These are phyloP conservation scores for Cyclotella sp. DNA, from an alignment of 108 stramenopile genomes.

Conservation along the genomic window DNA sequence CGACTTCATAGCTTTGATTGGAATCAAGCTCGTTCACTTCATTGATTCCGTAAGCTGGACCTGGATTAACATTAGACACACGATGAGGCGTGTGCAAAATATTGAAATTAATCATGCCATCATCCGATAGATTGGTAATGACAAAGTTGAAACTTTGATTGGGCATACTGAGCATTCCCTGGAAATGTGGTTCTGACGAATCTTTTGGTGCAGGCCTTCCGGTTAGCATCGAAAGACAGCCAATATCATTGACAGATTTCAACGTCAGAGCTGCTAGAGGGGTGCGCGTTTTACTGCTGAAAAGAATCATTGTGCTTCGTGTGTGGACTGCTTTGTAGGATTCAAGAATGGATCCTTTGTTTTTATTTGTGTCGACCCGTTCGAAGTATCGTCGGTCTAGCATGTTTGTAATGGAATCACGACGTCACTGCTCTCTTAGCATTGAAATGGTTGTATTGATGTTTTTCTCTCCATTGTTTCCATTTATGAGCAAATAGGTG, in stretches of 20 bases:
- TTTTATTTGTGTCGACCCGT: neutral
- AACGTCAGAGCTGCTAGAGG: conserved; percentile 5
- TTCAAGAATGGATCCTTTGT: neutral
- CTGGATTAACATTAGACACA: conserved; percentile 5
- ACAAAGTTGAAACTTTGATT: conserved; percentile 8
- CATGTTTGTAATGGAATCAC: neutral
- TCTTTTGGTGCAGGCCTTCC: conserved; percentile 1
- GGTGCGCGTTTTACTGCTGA: neutral
- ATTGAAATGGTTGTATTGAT: too few relatives aligned
- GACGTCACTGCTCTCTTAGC: too few relatives aligned
- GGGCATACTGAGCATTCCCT: conserved; percentile 13
- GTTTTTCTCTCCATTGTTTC: too few relatives aligned
- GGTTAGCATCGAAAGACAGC: conserved; percentile 6
- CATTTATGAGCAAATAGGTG: too few relatives aligned
- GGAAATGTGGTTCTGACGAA: neutral
- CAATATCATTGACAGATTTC: conserved; percentile 3
- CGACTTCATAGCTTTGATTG: neutral
- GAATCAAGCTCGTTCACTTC: neutral
- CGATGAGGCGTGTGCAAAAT: conserved; percentile 8
- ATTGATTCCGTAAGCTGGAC: neutral
- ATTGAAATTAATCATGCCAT: conserved; percentile 7
- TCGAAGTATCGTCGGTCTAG: neutral
- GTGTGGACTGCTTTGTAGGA: conserved; percentile 9
- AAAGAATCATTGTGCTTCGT: neutral
- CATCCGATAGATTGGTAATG: conserved; percentile 14